A percentile compares a stretch with the other conserved stretches of the same genome.
These are phyloP conservation scores for Rhynchosporium secalis DNA, from an alignment of 2,329 filamentous ascomycete genomes.

Conservation along the genomic window DNA sequence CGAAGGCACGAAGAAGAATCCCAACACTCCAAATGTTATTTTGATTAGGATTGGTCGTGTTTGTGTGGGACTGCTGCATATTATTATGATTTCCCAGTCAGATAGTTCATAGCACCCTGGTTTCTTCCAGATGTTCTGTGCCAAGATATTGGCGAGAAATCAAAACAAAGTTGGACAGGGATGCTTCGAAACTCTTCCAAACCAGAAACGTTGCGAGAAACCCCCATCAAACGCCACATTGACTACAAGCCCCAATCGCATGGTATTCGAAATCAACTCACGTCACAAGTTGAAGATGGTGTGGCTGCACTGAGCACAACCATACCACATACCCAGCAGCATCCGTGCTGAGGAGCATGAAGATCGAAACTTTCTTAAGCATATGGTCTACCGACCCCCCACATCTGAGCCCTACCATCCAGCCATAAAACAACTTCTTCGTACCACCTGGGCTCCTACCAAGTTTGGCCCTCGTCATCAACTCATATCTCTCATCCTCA, in stretches of 20 bases:
- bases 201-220: slow-evolving; percentile 6
- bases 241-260: neutral
- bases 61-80: neutral
- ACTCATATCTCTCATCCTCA: neutral
- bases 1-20: too few species aligned
- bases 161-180: slow-evolving; percentile 13
- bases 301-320: slow-evolving; percentile 2
- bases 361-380: slow-evolving; percentile 6
- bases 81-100: neutral
- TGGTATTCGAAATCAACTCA: neutral
- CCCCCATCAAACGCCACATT: slow-evolving; percentile 1
- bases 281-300: slow-evolving; percentile 1
- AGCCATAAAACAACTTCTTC: neutral
- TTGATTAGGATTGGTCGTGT: neutral
- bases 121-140: slow-evolving; percentile 1
- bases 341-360: slow-evolving; percentile 9
- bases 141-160: slow-evolving; percentile 2
- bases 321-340: neutral
- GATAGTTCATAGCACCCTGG: neutral
- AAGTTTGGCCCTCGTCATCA: too few species aligned
- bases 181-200: slow-evolving; percentile 2
- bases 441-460: neutral
- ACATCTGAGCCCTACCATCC: neutral
- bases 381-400: slow-evolving; percentile 2
- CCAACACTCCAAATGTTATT: neutral